Conservation (phyloP, 2,329 filamentous ascomycete species). For the Eurotiales sp. region DNA sequence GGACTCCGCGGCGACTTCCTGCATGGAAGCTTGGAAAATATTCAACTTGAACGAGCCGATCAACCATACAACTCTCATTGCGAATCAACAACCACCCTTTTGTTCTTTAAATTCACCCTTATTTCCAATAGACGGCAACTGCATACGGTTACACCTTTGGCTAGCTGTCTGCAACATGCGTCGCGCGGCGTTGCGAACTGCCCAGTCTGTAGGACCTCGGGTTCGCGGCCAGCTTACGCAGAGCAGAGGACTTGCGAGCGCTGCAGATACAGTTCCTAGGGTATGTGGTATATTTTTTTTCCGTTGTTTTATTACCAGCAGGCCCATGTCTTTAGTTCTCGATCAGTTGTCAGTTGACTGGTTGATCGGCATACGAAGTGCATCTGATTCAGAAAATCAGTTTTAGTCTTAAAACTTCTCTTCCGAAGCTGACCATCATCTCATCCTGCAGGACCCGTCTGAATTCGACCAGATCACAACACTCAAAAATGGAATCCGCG, state of each 20-base stretch:
- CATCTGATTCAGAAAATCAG: no score
- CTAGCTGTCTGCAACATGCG: constrained; percentile 26
- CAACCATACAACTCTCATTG: no score
- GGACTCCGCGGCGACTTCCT: no score
- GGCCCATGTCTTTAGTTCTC: no score
- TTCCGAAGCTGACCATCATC: not conserved
- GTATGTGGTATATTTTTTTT: constrained; percentile 25
- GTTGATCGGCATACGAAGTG: no score
- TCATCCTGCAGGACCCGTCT: constrained; percentile 63
- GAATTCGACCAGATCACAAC: constrained; percentile 86
- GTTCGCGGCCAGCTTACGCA: constrained; percentile 30
- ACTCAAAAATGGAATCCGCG: constrained; percentile 85
- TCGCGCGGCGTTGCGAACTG: constrained; percentile 37
- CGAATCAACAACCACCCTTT: not conserved
- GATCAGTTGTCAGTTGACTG: no score
- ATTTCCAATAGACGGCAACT: no score
- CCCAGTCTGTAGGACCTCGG: constrained; percentile 36
- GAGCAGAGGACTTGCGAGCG: constrained; percentile 35
- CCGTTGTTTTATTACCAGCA: no score
- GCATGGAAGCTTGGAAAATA: no score
- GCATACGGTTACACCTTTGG: not conserved
- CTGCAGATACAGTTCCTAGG: constrained; percentile 30
- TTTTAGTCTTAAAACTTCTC: not conserved
- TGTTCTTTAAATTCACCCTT: no score
- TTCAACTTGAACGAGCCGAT: no score